These are phyloP conservation scores for Neoboletus magnificus DNA, from an alignment of 768 basidiomycete species.

Conservation along the genomic window DNA sequence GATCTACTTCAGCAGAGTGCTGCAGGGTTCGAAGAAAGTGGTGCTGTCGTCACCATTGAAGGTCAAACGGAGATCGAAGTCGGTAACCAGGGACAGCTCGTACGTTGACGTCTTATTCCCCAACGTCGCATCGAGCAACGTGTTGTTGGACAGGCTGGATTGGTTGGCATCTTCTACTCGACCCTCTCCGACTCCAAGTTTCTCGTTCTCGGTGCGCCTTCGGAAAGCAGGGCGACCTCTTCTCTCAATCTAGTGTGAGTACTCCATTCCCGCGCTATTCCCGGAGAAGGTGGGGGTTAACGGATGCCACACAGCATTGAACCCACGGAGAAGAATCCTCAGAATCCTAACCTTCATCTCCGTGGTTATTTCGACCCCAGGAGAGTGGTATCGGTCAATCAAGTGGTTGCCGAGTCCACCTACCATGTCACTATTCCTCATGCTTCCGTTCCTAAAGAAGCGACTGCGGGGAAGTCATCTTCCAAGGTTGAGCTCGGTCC, in stretches of 20 bases:
- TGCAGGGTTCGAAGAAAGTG: conserved; percentile 11
- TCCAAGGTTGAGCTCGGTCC: conserved; percentile 24
- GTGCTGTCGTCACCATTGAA: conserved; percentile 22
- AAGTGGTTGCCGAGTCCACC: conserved; percentile 29
- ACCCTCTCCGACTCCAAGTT: conserved; percentile 33
- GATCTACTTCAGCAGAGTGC: conserved; percentile 32
- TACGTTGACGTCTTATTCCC: conserved; percentile 4
- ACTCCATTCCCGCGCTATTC: neutral
- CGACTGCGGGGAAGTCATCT: neutral
- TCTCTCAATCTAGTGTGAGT: conserved; percentile 41
- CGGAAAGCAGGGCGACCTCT: conserved; percentile 30
- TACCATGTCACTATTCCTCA: conserved; percentile 25
- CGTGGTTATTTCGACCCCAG: conserved; percentile 36
- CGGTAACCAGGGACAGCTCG: conserved; percentile 26
- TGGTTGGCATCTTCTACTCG: conserved; percentile 39
- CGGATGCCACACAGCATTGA: conserved; percentile 23
- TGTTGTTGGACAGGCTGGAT: conserved; percentile 16
- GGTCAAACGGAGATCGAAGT: conserved; percentile 27
- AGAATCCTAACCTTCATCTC: conserved; percentile 12
- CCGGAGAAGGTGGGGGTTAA: neutral
- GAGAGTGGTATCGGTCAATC: conserved; percentile 31
- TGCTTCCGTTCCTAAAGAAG: conserved; percentile 14
- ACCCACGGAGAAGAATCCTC: conserved; percentile 27
- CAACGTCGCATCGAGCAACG: neutral
- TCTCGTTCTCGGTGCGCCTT: conserved; percentile 33